Base-by-base conservation (phyloP, 2,329 filamentous ascomycete genomes). In the Orbilia oligospora region DNA sequence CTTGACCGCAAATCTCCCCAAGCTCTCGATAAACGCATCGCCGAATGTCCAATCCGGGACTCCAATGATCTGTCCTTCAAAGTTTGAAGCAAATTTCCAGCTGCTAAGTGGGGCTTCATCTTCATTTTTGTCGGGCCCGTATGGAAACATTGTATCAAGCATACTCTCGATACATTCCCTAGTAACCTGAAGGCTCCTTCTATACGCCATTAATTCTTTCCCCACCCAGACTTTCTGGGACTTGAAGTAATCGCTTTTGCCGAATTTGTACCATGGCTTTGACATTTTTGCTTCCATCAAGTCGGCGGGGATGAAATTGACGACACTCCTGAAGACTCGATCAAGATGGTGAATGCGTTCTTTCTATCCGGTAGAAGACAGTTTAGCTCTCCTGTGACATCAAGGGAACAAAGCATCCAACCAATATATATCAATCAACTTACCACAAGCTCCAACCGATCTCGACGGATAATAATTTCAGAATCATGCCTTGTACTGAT, bases 141-240 rank as follows among this genome's bases (percentile, higher is more conserved):
- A 65, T 5, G 61, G 61, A 22, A 65, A 49, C 38, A 65, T 48
- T 6, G 16, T 48, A 20, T 65, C n/a, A 5, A 33, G 24, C 22
- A 65, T 46, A 1, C 20, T 22, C 0, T 48, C 12, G 41, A 48
- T 33, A 0, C 5, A 6, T 5, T 30, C 61, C 4, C 6, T 49
- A 0, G 18, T 22, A 33, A 48, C 1, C 0, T 48, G 1, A 3
- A 65, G 20, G 12, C 36, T 49, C 16, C 9, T 5, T 9, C 61
- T n/a, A 38, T 65, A 65, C 1, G 3, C 1, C 0, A 18, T 33
- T 8, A 65, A 16, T 22, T 48, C 14, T 3, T 49, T 8, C 8
- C 14, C 16, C 0, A 65, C 3, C 41, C 41, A 65, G 12, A 18
- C 3, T 20, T 65, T 65, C 27, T 49, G 22, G 6, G 27, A 5